Percentiles rank a stretch among this genome's conserved stretches.
Conservation (phyloP, 768 basidiomycete genomes). For the Trametes cubensis region DNA sequence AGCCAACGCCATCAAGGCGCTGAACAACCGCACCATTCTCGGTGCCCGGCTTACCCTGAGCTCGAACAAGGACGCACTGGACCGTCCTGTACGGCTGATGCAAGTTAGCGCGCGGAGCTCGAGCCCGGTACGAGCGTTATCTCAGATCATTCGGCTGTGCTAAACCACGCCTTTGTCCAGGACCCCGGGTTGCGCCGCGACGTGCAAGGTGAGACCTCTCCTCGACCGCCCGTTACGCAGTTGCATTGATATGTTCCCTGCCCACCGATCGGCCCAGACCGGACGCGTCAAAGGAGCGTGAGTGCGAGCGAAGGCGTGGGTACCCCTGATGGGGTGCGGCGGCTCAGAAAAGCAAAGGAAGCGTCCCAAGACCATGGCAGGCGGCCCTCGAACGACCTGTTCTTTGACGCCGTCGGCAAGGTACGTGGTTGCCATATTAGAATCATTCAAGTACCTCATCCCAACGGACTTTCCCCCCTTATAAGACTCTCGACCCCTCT, state of each 20-base stretch:
- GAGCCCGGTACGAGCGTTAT: slow-evolving; percentile 7
- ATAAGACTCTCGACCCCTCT: slow-evolving; percentile 17
- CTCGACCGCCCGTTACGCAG: not conserved
- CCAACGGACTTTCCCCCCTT: not conserved
- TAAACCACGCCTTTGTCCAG: slow-evolving; percentile 11
- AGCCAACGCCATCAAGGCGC: slow-evolving; percentile 48
- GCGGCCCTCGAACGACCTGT: slow-evolving; percentile 40
- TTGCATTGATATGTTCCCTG: not conserved
- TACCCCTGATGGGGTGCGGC: slow-evolving; percentile 22
- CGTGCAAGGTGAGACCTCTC: slow-evolving; percentile 18
- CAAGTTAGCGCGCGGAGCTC: not conserved
- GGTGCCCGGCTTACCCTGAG: slow-evolving; percentile 54
- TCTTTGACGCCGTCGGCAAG: slow-evolving; percentile 43
- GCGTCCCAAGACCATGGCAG: slow-evolving; percentile 35
- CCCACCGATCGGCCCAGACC: slow-evolving; percentile 28
- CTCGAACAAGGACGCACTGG: slow-evolving; percentile 35
- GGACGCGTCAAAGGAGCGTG: slow-evolving; percentile 31
- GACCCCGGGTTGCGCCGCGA: slow-evolving; percentile 11
- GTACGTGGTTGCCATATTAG: slow-evolving; percentile 15
- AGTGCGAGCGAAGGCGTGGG: slow-evolving; percentile 35
- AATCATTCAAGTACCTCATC: slow-evolving; percentile 7
- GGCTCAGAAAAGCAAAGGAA: slow-evolving; percentile 22
- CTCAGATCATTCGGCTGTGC: slow-evolving; percentile 5
- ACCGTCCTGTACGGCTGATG: slow-evolving; percentile 13
- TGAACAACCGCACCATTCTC: slow-evolving; percentile 53